A percentile compares a stretch with the other conserved stretches of the same genome.
phyloP scores from a whole-genome alignment of 2,329 filamentous ascomycete species.

The Aureobasidium musti region DNA sequence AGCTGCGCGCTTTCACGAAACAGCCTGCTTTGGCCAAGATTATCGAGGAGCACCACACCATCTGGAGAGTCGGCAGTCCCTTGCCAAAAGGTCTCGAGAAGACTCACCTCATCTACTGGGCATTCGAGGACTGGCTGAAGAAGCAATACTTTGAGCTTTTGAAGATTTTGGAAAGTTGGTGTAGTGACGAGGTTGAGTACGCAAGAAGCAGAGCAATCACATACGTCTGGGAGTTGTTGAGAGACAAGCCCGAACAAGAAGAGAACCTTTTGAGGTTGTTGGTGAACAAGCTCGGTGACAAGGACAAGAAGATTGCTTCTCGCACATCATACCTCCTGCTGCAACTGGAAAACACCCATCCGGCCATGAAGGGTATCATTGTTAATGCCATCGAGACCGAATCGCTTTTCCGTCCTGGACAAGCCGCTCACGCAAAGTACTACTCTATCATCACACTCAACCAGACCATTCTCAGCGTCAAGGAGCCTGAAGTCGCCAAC shows the following conservation, averaged over 20 bases:
- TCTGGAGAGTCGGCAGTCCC: conserved; percentile 69
- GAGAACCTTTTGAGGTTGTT: conserved; percentile 86
- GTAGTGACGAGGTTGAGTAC: conserved; percentile 92
- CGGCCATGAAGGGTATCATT: conserved; percentile 89
- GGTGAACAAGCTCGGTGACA: conserved; percentile 96
- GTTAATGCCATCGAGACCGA: conserved; percentile 84
- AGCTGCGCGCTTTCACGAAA: conserved; percentile 73
- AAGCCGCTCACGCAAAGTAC: conserved; percentile 87
- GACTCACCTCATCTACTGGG: conserved; percentile 81
- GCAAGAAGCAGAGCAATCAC: conserved; percentile 84
- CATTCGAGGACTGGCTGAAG: conserved; percentile 95
- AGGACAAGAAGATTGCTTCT: conserved; percentile 92
- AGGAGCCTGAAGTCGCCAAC: conserved; percentile 78
- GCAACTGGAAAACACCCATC: conserved; percentile 84
- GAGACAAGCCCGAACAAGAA: conserved; percentile 96
- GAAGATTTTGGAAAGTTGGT: conserved; percentile 89
- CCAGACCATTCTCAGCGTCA: conserved; percentile 86
- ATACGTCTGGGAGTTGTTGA: conserved; percentile 86
- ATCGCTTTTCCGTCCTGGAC: conserved; percentile 80
- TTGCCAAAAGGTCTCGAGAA: conserved; percentile 74
- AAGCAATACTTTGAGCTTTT: conserved; percentile 90
- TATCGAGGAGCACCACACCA: conserved; percentile 62
- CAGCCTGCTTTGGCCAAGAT: conserved; percentile 75
- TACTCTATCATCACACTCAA: conserved; percentile 96
- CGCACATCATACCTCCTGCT: conserved; percentile 90